Evolutionary conservation across 2,329 filamentous ascomycete genomes (phyloP), one percentile per base, ranked within the genome.

Genomic region (Cladorrhinum sp.): DNA sequence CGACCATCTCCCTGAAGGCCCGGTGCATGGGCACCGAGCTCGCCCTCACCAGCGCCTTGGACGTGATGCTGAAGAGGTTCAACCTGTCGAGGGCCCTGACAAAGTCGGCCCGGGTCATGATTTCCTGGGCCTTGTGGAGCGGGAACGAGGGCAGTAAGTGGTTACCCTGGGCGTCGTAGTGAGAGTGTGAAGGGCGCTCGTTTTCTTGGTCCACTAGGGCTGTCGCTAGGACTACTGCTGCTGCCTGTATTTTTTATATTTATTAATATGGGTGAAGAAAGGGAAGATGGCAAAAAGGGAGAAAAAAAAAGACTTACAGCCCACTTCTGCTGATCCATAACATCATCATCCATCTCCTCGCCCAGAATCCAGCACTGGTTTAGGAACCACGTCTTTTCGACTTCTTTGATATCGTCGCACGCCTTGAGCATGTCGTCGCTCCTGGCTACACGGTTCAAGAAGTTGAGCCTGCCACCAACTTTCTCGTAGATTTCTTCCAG

Each of bases 71-170:
- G 76, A 98, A 97, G 61, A 99, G 85, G 72, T 98, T 98, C 62
- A 95, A 85, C 65, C 95, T 91, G 76, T 99, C 95, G 71, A 98
- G 93, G 62, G 87, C 83, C 66, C 95, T 87, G 69, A 98, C 93
- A 73, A 98, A 99, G 75, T 99, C 95, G 61, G 92, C 89, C 57
- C 95, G 84, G 13, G 95, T 98, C 93, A 97, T 97, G 72, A 97
- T 89, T 75, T 97, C 84, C 64, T 93, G 89, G 0, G 92, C 91
- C 66, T 89, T 83, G 72, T 96, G 91, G 58, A 96, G 85, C 0
- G 90, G 86, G 64, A 92, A 89, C 45, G 90, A 84, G 0, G 95
- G 92, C 3, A 98, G 82, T 27, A 91, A 80, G 70, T 96, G 91
- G 32, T 90, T 91, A 9, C 73, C 75, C 13, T 86, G 78, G 0